Base-by-base conservation (phyloP, 228 moss, liverwort and hornwort genomes). In the Sphagnum magellanicum region DNA sequence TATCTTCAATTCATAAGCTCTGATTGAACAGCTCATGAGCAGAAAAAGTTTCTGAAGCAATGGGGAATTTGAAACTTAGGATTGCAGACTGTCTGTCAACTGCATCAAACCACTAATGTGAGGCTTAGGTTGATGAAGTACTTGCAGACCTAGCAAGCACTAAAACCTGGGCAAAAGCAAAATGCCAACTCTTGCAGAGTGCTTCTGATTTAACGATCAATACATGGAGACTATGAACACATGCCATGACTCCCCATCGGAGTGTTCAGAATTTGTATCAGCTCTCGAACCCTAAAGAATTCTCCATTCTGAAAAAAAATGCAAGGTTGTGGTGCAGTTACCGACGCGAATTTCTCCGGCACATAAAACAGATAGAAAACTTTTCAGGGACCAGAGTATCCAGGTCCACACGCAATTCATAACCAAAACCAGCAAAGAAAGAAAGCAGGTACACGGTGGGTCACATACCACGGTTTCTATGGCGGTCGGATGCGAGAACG, bases 401-500 rank as follows among this genome's bases (percentile, higher is more conserved):
- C 66, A 66, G 15, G 51, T 51, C 50, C 49, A 66, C 15, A 32
- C 32, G 32, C 32, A 32, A 32, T 32, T 32, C 32, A 32, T 32
- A 32, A 32, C 32, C 32, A 32, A 32, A 32, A 50, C 6, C 66
- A 66, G n/a, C 50, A 13, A 50, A 50, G 17, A 1, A 66, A n/a
- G 66, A 50, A 50, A 10, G 66, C 64, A 9, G 58, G 58, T 32
- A 58, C 14, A 14, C 4, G 58, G 58, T 14, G 10, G 0, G 58
- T 9, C 3, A 3, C 10, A 9, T 9, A 58, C 10, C 58, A 9
- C 14, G 58, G 58, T 14, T 9, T 58, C 10, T 58, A 10, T 12
- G 4, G 64, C 60, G 48, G 69, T 48, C 60, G 66, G 60, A 51
- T 47, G 48, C 13, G 50, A 13, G 10, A 49, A 49, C 14, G 83